Base-by-base conservation (phyloP, 1,139 yeast genomes). In the Sugiyamaella sp. region DNA sequence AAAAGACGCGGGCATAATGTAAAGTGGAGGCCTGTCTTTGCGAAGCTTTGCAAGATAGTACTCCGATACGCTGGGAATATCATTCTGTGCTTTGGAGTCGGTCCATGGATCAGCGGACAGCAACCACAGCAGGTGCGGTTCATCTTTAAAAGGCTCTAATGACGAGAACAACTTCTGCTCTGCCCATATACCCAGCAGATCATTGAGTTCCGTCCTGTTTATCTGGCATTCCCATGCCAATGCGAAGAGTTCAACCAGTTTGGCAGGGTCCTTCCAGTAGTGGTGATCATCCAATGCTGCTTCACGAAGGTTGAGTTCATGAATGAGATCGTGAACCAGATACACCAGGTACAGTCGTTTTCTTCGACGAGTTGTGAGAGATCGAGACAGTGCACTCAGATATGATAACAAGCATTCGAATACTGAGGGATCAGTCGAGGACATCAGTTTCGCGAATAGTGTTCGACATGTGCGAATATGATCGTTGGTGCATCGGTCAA, bases 171-270 rank as follows among this genome's bases (percentile, higher is more conserved):
- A 19, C 4, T 49, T 17, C 14, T 44, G 55, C 21, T 24, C 27
- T 46, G 24, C 19, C 64, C 64, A 61, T 4, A 61, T 41, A 12
- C 35, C 33, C 6, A 58, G 39, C 48, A 61, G 41, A 17, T 54
- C 56, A 17, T 39, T 44, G 22, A 61, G 46, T 16, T 49, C 44
- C 12, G 12, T 39, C 19, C 53, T 29, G 19, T 39, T 45, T 20
- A 47, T 47, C 16, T 27, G 37, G 24, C 35, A 37, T 12, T 27
- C 48, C 49, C 52, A 59, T 10, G 58, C 58, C 12, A 25, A 33
- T 24, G 54, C 51, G 21, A 53, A 46, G 14, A 53, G 29, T 33
- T 39, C 47, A 9, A 40, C 14, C 16, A 33, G 21, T n/a, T 24
- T 25, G 14, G 8, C 12, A 2, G 32, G 35, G 3, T 32, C 40